Percentiles rank a stretch among this genome's conserved stretches.
These are phyloP conservation scores for Candida yuanshanica DNA, from an alignment of 805 yeast species.

Conservation along the genomic window DNA sequence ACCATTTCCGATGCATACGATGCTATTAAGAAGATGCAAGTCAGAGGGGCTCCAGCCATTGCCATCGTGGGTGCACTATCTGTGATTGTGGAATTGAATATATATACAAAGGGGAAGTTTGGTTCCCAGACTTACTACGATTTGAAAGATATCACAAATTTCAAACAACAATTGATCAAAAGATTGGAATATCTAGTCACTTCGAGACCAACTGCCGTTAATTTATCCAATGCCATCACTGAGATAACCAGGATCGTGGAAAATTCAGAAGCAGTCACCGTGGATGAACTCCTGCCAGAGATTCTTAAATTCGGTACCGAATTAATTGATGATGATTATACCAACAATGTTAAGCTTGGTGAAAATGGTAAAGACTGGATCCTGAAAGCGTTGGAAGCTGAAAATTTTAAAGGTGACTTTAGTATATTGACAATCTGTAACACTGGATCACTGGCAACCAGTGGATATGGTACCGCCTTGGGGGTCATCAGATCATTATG, in stretches of 20 bases:
- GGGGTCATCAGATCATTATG: constrained; percentile 81
- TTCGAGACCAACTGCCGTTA: constrained; percentile 95
- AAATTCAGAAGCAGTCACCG: constrained; percentile 20
- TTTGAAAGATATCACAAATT: constrained; percentile 23
- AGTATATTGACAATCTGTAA: constrained; percentile 90
- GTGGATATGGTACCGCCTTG: constrained; percentile 96
- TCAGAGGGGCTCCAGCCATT: constrained; percentile 97
- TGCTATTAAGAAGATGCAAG: constrained; percentile 89
- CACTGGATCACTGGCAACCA: constrained; percentile 94
- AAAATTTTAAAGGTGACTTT: constrained; percentile 56
- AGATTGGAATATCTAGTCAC: constrained; percentile 62
- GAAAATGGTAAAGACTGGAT: constrained; percentile 74
- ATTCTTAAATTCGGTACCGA: constrained; percentile 42
- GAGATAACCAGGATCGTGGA: constrained; percentile 31
- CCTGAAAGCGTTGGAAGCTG: constrained; percentile 34
- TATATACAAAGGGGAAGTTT: constrained; percentile 24
- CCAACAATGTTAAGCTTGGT: constrained; percentile 77
- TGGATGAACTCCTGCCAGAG: constrained; percentile 25
- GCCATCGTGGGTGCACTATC: constrained; percentile 91
- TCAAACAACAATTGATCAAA: constrained; percentile 33
- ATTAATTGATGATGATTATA: constrained; percentile 69
- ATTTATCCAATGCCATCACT: constrained; percentile 63
- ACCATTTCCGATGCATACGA: constrained; percentile 70
- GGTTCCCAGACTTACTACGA: constrained; percentile 28
- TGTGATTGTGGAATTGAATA: constrained; percentile 62